Percentiles rank a stretch among this genome's conserved stretches.
phyloP scores from a whole-genome alignment of 768 basidiomycete genomes.

The Psilocybe sp. region DNA sequence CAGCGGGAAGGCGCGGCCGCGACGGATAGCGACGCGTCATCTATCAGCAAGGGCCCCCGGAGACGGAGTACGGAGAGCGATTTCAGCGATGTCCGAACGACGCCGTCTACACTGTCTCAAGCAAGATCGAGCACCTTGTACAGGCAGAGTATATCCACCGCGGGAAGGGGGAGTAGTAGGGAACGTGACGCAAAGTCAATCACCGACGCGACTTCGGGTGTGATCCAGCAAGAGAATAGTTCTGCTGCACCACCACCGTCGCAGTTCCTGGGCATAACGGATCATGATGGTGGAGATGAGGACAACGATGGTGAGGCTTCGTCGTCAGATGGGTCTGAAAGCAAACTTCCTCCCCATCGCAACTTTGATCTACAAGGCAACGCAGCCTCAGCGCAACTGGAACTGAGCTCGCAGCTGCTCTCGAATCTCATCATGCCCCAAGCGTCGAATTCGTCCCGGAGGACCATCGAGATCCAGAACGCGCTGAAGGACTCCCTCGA shows the following conservation, averaged over 20 bases:
- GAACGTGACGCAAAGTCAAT: constrained; percentile 10
- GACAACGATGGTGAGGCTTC: constrained; percentile 35
- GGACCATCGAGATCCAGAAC: constrained; percentile 31
- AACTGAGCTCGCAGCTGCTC: constrained; percentile 68
- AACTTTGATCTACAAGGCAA: constrained; percentile 69
- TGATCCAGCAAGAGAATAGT: constrained; percentile 13
- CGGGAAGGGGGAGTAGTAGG: constrained; percentile 3
- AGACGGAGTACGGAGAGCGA: constrained; percentile 34
- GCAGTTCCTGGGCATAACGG: not conserved
- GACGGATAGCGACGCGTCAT: constrained; percentile 19
- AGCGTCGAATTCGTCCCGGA: constrained; percentile 20
- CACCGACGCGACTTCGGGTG: constrained; percentile 17
- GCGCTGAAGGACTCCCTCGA: constrained; percentile 61
- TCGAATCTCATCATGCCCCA: constrained; percentile 39
- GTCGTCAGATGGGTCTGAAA: constrained; percentile 41
- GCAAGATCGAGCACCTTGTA: constrained; percentile 16
- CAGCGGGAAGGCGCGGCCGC: constrained; percentile 25
- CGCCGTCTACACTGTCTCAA: constrained; percentile 20
- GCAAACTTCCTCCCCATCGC: constrained; percentile 50
- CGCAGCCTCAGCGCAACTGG: constrained; percentile 71
- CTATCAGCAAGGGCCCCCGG: constrained; percentile 9
- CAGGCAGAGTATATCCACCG: constrained; percentile 7
- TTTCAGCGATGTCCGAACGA: constrained; percentile 30
- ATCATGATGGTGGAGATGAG: constrained; percentile 23
- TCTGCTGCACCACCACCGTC: constrained; percentile 5